These are phyloP conservation scores for Zoysia matrella DNA, from an alignment of 202 grass and related monocot genomes.

Conservation along the genomic window DNA sequence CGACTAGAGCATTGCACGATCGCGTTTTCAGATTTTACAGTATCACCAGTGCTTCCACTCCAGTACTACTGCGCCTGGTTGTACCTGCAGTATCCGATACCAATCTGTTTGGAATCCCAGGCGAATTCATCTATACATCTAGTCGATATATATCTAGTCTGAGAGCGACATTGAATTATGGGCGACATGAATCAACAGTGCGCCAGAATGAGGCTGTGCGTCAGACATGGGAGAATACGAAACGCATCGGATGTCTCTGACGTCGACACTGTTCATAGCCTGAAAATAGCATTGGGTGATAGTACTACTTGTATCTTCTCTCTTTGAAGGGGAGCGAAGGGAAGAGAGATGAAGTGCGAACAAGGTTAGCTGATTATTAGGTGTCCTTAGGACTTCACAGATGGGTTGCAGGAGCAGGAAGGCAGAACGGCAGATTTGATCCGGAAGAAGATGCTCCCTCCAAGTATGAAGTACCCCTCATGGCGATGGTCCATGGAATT, in stretches of 20 bases:
- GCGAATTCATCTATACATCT: background rate
- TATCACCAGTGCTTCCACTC: background rate
- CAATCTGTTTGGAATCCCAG: background rate
- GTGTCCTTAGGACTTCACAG: slow-evolving; percentile 30
- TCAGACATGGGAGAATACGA: slow-evolving; percentile 30
- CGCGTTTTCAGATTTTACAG: background rate
- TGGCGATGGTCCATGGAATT: slow-evolving; percentile 11
- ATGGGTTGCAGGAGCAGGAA: background rate
- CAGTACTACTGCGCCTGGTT: too few species aligned
- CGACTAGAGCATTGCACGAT: background rate
- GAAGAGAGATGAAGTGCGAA: background rate
- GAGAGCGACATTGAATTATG: slow-evolving; percentile 11
- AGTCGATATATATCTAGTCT: slow-evolving; percentile 18
- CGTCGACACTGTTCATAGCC: background rate
- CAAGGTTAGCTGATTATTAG: background rate
- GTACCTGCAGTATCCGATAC: background rate
- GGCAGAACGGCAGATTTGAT: slow-evolving; percentile 25
- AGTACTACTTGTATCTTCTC: too few species aligned
- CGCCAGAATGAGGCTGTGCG: slow-evolving; percentile 5
- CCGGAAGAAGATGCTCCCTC: slow-evolving; percentile 9
- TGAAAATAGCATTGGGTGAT: background rate
- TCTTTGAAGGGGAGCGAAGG: background rate
- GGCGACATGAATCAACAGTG: background rate
- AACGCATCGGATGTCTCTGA: background rate
- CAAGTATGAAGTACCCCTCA: background rate